These are phyloP conservation scores for Microsporum audouinii DNA, from an alignment of 2,329 filamentous ascomycete genomes.

Conservation along the genomic window DNA sequence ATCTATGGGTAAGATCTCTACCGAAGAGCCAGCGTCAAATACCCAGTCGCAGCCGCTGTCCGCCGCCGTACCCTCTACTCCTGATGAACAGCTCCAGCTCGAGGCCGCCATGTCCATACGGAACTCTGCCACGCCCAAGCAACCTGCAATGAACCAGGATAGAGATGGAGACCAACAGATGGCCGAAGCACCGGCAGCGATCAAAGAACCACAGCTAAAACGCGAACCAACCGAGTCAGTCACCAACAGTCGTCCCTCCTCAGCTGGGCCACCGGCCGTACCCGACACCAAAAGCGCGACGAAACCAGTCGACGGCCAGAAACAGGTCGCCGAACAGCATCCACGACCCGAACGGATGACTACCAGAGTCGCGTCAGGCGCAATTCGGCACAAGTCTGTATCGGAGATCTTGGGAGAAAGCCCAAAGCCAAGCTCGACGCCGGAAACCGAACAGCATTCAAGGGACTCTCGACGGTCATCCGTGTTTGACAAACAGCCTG, in stretches of 20 bases:
- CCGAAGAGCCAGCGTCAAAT: not conserved
- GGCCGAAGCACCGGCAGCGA: not conserved
- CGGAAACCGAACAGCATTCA: slow-evolving; percentile 21
- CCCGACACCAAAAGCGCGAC: not conserved
- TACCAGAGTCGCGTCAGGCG: slow-evolving; percentile 58
- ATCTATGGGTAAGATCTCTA: not conserved
- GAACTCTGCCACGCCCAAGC: slow-evolving; percentile 7
- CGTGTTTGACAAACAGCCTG: slow-evolving; percentile 9
- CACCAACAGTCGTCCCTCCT: not conserved
- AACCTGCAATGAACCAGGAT: not conserved
- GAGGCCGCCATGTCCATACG: slow-evolving; percentile 42
- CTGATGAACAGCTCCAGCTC: slow-evolving; percentile 48
- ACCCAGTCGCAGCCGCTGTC: not conserved
- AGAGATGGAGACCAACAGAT: not conserved
- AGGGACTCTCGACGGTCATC: slow-evolving; percentile 16
- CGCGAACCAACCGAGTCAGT: not conserved
- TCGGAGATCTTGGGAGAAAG: slow-evolving; percentile 58
- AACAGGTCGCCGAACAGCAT: slow-evolving; percentile 11
- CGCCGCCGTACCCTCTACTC: slow-evolving; percentile 35
- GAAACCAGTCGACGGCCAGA: not conserved
- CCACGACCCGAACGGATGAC: slow-evolving; percentile 48
- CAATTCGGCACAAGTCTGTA: slow-evolving; percentile 59
- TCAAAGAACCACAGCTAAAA: not conserved
- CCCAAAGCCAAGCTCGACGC: slow-evolving; percentile 29
- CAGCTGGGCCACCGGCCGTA: not conserved